Base-by-base conservation (phyloP, 148 eudicot genomes). In the Rhododendron mucronatum region DNA sequence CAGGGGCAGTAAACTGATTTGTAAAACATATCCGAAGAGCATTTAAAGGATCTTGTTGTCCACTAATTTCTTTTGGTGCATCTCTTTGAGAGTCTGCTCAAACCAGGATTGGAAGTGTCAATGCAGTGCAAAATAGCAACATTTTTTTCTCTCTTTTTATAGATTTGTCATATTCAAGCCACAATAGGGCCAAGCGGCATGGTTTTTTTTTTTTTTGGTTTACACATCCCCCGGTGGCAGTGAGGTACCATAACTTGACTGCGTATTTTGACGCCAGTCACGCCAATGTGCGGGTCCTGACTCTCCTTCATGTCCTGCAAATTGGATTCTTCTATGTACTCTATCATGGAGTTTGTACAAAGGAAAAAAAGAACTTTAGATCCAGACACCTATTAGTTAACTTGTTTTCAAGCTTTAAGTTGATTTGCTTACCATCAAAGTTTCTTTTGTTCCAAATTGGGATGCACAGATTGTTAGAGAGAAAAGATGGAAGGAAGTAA, bases 401-500 rank as follows among this genome's bases (percentile, higher is more conserved):
- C 55, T 18, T 83, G 14, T 82, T 35, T 41, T 71, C 41, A 14
- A 39, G 26, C 6, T 48, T 18, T 35, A 55, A 37, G 20, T 26
- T 59, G 76, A 41, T 45, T 44, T 85, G 55, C 30, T 85, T 41
- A 78, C 59, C 59, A 45, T 16, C 73, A 26, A 78, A 67, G 4
- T 28, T 71, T 33, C 39, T 63, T 82, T 53, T 65, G 75, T 65
- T 45, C 76, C 76, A 35, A 23, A 75, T 41, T 28, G 80, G 78
- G 51, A 10, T 86, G 3, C 80, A 83, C 95, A 97, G 99, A 88
- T 95, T 75, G 81, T 94, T 20, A 83, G 87, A 84, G 98, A 97
- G 63, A 94, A 90, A 88, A 92, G 90, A 82, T 97, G 99, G 99
- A 97, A 92, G 86, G 99, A 97, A 83, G 96, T 97, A 50, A 93